Evolutionary conservation across 164 flowering plant genomes (phyloP).

Genomic region (Magnolia officinalis): DNA sequence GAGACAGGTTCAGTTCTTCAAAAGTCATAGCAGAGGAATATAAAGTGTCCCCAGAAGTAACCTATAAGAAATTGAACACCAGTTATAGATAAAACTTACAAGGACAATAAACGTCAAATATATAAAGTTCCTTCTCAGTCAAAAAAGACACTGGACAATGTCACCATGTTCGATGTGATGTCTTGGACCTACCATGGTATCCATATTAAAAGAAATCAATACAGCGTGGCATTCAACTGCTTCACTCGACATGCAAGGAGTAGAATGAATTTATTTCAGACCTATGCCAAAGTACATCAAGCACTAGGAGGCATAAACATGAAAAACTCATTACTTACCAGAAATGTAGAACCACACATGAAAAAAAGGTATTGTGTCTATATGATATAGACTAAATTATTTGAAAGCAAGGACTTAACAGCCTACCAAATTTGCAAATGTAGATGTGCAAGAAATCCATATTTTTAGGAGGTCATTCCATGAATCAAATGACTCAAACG

Average conservation of each 20-base stretch:
- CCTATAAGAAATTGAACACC: constrained; percentile 32
- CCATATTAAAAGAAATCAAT: not conserved
- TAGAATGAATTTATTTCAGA: not conserved
- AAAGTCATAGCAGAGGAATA: constrained; percentile 74
- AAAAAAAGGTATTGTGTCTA: not conserved
- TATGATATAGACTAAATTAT: not conserved
- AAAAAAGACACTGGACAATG: not conserved
- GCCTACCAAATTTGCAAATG: not conserved
- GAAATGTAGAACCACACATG: not conserved
- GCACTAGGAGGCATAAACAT: not conserved
- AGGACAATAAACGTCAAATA: not conserved
- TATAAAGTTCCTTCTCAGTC: not conserved
- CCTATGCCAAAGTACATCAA: not conserved
- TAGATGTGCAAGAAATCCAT: not conserved
- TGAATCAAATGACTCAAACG: too few relatives aligned
- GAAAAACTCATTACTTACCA: not conserved
- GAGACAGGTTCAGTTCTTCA: constrained; percentile 76
- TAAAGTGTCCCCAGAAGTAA: constrained; percentile 67
- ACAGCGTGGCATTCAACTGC: not conserved
- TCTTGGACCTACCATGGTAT: not conserved
- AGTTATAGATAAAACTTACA: not conserved
- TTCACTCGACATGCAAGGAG: not conserved
- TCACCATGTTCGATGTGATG: not conserved
- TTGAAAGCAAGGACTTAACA: too few relatives aligned
- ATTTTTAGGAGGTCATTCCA: not conserved